A percentile compares a stretch with the other conserved stretches of the same genome.
phyloP scores from a whole-genome alignment of 129 eudicot genomes.

The Saussurea involucrata region DNA sequence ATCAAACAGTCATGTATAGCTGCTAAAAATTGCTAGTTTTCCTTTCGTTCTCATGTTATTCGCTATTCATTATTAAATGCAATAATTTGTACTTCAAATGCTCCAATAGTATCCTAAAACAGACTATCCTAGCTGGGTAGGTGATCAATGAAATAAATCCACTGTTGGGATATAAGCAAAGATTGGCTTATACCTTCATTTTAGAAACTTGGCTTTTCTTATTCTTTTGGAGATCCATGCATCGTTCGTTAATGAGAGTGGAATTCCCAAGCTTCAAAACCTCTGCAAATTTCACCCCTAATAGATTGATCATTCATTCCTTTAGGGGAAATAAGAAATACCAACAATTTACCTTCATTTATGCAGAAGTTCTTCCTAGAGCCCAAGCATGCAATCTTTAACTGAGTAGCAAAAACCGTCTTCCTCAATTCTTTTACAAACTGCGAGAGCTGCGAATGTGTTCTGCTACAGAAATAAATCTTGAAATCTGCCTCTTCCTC shows the following conservation, averaged over 20 bases:
- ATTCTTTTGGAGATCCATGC: constrained; percentile 90
- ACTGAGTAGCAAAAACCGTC: constrained; percentile 56
- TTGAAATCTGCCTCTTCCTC: constrained; percentile 56
- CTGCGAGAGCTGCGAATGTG: constrained; percentile 96
- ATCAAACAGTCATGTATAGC: not conserved
- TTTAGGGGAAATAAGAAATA: not conserved
- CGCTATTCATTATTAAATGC: not conserved
- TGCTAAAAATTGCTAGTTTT: not conserved
- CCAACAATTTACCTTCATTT: constrained; percentile 59
- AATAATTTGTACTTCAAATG: not conserved
- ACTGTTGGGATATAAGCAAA: constrained; percentile 1
- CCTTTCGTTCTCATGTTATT: not conserved
- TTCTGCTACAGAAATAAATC: constrained; percentile 87
- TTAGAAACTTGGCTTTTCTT: constrained; percentile 60
- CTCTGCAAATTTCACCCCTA: constrained; percentile 37
- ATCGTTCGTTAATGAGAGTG: constrained; percentile 69
- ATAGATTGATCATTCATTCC: not conserved
- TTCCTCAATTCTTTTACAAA: constrained; percentile 84
- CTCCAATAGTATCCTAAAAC: not conserved
- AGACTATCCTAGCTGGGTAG: not conserved
- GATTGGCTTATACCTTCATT: constrained; percentile 49
- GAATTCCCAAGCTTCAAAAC: constrained; percentile 70
- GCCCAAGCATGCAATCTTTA: constrained; percentile 80
- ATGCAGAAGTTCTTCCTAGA: constrained; percentile 93
- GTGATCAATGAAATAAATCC: not conserved